Conservation (phyloP, 208 protist species). For the Spironucleus salmonicida region DNA sequence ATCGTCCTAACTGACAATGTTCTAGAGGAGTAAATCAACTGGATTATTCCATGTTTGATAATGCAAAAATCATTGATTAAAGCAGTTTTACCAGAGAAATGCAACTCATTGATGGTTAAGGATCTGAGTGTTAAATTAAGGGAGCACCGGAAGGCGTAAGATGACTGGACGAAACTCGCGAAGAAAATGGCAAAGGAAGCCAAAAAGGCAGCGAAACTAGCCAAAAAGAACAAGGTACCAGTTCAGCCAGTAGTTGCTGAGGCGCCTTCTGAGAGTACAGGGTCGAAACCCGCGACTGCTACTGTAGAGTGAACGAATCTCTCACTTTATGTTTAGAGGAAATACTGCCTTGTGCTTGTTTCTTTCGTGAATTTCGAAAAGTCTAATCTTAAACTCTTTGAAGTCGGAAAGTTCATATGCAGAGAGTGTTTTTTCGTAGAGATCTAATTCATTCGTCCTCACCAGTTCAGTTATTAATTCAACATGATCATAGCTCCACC, state of each 20-base stretch:
- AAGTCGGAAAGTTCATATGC: constrained; percentile 56
- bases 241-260: no score
- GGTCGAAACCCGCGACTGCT: no score
- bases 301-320: no score
- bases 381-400: constrained; percentile 52
- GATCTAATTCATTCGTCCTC: constrained; percentile 47
- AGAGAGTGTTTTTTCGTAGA: constrained; percentile 51
- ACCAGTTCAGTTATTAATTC: constrained; percentile 64
- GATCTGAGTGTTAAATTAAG: neutral
- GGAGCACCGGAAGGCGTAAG: neutral
- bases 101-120: neutral
- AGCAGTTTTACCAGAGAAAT: neutral
- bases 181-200: neutral
- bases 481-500: constrained; percentile 79
- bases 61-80: neutral
- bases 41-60: neutral
- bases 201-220: neutral
- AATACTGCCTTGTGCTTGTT: constrained; percentile 63
- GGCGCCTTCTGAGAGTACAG: no score
- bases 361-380: constrained; percentile 60
- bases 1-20: neutral
- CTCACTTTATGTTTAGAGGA: constrained; percentile 46
- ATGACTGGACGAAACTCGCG: neutral
- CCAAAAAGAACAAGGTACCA: constrained; percentile 4
- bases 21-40: neutral